Evolutionary conservation across 176 grass and related monocot genomes (phyloP).

Genomic region (Bolboschoenus planiculmis): DNA sequence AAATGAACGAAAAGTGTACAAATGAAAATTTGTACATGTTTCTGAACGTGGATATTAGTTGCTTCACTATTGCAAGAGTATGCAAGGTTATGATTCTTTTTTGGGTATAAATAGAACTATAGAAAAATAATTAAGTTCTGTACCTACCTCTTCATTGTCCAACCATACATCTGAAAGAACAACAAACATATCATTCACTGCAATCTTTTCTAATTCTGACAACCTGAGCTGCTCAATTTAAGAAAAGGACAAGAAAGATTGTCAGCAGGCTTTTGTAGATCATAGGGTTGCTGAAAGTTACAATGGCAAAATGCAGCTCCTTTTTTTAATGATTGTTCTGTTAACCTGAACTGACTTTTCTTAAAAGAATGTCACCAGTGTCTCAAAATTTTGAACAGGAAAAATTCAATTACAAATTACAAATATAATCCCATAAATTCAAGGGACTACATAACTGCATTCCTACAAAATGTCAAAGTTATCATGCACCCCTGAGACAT

Average conservation of each 20-base stretch:
- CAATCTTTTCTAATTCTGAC: conserved; percentile 66
- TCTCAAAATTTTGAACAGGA: neutral
- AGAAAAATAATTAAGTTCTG: conserved; percentile 22
- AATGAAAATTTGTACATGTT: too few species aligned
- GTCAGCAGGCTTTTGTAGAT: conserved; percentile 8
- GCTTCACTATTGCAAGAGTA: neutral
- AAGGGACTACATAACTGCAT: neutral
- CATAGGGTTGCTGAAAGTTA: neutral
- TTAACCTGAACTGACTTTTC: neutral
- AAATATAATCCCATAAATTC: neutral
- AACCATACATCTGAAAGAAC: conserved; percentile 93
- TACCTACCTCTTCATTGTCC: conserved; percentile 72
- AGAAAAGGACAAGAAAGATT: conserved; percentile 22
- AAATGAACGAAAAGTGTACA: neutral
- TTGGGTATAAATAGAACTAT: neutral
- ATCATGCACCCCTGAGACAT: neutral
- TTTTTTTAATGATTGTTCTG: neutral
- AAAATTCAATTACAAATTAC: neutral
- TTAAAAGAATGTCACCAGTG: neutral
- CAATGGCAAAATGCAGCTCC: neutral
- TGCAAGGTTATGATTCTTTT: neutral
- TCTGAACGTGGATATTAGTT: too few species aligned
- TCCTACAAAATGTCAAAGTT: neutral
- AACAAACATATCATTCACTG: conserved; percentile 95
- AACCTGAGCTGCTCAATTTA: conserved; percentile 55